Evolutionary conservation across 371 early-diverging fungal species (phyloP).

Genomic region (Zychaea mexicana): DNA sequence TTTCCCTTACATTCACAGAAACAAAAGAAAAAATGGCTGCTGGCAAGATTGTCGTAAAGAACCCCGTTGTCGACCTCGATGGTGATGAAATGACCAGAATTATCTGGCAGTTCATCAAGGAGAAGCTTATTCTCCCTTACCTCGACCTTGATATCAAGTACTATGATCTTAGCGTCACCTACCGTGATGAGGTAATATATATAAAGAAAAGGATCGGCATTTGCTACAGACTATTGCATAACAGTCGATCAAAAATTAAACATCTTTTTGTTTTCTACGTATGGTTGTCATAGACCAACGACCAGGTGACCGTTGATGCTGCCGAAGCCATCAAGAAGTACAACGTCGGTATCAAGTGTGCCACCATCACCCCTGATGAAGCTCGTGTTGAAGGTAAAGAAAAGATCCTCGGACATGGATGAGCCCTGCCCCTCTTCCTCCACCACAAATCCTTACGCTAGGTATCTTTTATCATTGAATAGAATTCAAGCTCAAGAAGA

Average conservation of each 20-base stretch:
- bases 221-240: no score
- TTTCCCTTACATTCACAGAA: neutral
- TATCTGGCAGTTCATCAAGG: slow-evolving; percentile 93
- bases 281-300: slow-evolving; percentile 79
- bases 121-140: slow-evolving; percentile 92
- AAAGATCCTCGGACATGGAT: neutral
- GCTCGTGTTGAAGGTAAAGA: slow-evolving; percentile 84
- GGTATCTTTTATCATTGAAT: neutral
- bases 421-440: neutral
- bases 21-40: slow-evolving; percentile 15
- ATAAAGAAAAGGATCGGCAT: no score
- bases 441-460: neutral
- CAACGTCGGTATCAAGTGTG: slow-evolving; percentile 98
- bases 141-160: slow-evolving; percentile 93
- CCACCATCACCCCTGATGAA: slow-evolving; percentile 98
- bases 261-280: neutral
- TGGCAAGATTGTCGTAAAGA: slow-evolving; percentile 67
- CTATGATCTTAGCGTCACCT: slow-evolving; percentile 90
- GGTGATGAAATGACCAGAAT: slow-evolving; percentile 98
- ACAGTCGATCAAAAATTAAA: no score
- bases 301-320: slow-evolving; percentile 95
- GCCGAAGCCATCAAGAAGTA: slow-evolving; percentile 96
- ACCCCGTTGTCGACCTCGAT: slow-evolving; percentile 93
- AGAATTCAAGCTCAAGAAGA: slow-evolving; percentile 94
- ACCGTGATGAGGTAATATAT: slow-evolving; percentile 87